Evolutionary conservation across 306 rosid species (phyloP).

Genomic region (Oxytropis ochrocephala): DNA sequence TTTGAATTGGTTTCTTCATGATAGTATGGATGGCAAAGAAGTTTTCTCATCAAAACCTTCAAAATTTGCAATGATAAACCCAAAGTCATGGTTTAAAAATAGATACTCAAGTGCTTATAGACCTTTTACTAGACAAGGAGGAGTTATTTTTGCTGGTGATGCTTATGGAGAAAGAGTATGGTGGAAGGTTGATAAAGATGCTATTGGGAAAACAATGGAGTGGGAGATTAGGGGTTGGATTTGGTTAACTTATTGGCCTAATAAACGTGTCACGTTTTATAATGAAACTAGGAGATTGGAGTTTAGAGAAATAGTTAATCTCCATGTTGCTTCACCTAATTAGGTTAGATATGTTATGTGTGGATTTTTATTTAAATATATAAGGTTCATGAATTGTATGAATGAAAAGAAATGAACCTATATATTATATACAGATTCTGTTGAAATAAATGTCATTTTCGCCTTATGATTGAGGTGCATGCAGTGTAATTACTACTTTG

Average conservation of each 20-base stretch:
- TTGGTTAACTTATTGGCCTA: conserved; percentile 94
- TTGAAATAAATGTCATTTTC: background rate
- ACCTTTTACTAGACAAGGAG: conserved; percentile 88
- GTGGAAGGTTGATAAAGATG: conserved; percentile 74
- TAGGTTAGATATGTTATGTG: background rate
- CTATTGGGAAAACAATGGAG: conserved; percentile 66
- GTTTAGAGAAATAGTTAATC: conserved; percentile 55
- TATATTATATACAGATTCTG: background rate
- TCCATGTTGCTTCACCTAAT: conserved; percentile 38
- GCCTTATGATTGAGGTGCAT: too few relatives aligned
- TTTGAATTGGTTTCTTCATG: conserved; percentile 84
- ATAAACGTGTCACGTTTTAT: conserved; percentile 52
- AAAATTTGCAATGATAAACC: conserved; percentile 52
- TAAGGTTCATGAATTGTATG: background rate
- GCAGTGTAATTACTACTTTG: too few relatives aligned
- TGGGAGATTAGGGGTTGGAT: conserved; percentile 91
- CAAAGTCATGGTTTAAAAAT: conserved; percentile 76
- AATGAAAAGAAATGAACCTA: background rate
- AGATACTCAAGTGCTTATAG: conserved; percentile 65
- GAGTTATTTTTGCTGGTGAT: conserved; percentile 81
- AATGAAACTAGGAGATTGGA: conserved; percentile 77
- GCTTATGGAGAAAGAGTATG: conserved; percentile 65
- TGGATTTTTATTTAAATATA: background rate
- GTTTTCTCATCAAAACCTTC: conserved; percentile 77
- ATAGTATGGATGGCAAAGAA: conserved; percentile 68